These are phyloP conservation scores for Immersiella caudata DNA, from an alignment of 495 filamentous ascomycete genomes.

Conservation along the genomic window DNA sequence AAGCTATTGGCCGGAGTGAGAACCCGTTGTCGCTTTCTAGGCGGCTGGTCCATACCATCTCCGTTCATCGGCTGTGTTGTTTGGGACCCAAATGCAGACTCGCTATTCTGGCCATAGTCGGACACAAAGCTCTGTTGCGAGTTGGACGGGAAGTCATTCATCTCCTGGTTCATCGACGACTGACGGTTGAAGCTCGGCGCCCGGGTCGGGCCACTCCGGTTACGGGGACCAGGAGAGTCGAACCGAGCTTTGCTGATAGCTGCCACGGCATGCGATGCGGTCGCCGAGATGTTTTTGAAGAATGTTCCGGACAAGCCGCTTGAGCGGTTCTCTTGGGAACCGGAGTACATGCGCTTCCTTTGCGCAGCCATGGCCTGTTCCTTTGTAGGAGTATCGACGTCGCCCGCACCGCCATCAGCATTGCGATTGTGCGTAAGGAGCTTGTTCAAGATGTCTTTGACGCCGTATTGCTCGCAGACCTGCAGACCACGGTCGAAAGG, in stretches of 20 bases:
- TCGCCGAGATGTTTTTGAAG: constrained; percentile 93
- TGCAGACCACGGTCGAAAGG: constrained; percentile 87
- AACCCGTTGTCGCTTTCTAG: constrained; percentile 71
- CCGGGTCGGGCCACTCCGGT: constrained; percentile 49
- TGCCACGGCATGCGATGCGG: constrained; percentile 86
- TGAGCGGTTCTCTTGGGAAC: constrained; percentile 63
- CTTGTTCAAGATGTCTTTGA: constrained; percentile 82
- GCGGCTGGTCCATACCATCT: constrained; percentile 69
- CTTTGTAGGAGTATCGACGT: constrained; percentile 93
- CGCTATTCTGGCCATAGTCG: constrained; percentile 48
- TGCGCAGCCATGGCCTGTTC: constrained; percentile 99
- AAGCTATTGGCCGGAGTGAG: constrained; percentile 52
- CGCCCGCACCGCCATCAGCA: constrained; percentile 67
- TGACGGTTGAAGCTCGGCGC: constrained; percentile 59
- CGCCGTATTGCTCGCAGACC: constrained; percentile 90
- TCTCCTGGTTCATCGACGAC: constrained; percentile 62
- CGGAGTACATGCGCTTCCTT: constrained; percentile 84
- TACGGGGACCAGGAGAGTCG: constrained; percentile 78
- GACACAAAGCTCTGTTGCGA: constrained; percentile 54
- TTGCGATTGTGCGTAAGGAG: constrained; percentile 88
- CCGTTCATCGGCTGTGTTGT: constrained; percentile 49
- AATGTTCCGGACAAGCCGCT: constrained; percentile 78
- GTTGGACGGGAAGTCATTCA: constrained; percentile 47
- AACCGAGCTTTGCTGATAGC: constrained; percentile 94
- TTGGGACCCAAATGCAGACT: constrained; percentile 48